Base-by-base conservation (phyloP, 208 protist species). In the Blastocrithidia nonstop region DNA sequence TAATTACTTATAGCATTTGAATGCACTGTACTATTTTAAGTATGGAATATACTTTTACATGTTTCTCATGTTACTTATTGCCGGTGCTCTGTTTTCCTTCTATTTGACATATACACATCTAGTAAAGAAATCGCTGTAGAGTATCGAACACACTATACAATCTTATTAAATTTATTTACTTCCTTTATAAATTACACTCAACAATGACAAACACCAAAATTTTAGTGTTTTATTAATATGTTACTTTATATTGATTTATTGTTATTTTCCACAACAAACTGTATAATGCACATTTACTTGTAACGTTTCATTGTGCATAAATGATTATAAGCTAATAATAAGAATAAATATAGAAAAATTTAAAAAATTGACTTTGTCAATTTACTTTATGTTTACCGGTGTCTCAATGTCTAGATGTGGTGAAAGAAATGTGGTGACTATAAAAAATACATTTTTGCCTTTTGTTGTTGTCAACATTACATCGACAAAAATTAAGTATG, bases 1-100 rank as follows among this genome's bases (percentile, higher is more conserved):
- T 13, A 58, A 85, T 43, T 94, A 94, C 45, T 46, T 94, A 8
- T 47, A 77, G 26, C 85, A 94, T 41, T 56, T 94, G 26, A 51
- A 66, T 45, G 46, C 57, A 0, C 63, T 94, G 6, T 94, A 94
- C 58, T 44, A 61, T 17, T 89, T 74, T 61, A 46, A 41, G 37
- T 61, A 75, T 23, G 78, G 83, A 5, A 17, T 40, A 1, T 32
- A 58, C 35, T 51, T 73, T 13, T 65, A 75, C 24, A 35, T 73
- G 22, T 5, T 71, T 4, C 19, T 83, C 0, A 40, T 57, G 11
- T 6, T 41, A 0, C 8, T 71, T 1, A 41, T 61, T 3, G 8
- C 71, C 17, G 7, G 46, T 15, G 41, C 9, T 9, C 20, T 71
- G 6, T 60, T 54, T 21, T 13, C 68, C 1, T 1, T 45, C 4